Conservation (phyloP, 192 early-diverging fungal species). For the Backusella luteola region DNA sequence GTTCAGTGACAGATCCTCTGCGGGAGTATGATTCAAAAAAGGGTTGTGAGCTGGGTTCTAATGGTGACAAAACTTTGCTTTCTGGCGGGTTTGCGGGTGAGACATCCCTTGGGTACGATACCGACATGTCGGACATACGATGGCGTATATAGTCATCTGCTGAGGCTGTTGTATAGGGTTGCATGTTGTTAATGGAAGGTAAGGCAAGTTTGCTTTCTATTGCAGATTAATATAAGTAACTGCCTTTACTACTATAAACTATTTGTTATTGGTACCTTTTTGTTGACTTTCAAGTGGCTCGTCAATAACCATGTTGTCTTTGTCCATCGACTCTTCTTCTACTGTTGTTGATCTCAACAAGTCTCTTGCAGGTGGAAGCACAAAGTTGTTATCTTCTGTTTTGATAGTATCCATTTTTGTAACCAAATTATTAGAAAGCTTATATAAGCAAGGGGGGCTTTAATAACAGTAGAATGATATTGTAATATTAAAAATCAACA, state of each 20-base stretch:
- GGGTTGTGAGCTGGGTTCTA: slow-evolving; percentile 31
- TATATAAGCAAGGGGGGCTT: not conserved
- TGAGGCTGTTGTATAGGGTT: slow-evolving; percentile 22
- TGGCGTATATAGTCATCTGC: slow-evolving; percentile 36
- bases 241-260: not conserved
- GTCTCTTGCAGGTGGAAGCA: slow-evolving; percentile 18
- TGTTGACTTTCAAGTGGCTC: slow-evolving; percentile 10
- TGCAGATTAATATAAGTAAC: not conserved
- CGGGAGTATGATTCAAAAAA: slow-evolving; percentile 23
- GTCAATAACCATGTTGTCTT: slow-evolving; percentile 8
- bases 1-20: slow-evolving; percentile 31
- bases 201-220: slow-evolving; percentile 23
- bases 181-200: slow-evolving; percentile 25
- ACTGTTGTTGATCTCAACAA: slow-evolving; percentile 1
- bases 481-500: not conserved
- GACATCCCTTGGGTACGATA: slow-evolving; percentile 10
- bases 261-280: not conserved
- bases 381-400: not conserved
- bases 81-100: slow-evolving; percentile 20
- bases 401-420: slow-evolving; percentile 11
- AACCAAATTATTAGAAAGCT: not conserved
- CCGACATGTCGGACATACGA: slow-evolving; percentile 36
- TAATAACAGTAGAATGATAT: not conserved
- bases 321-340: not conserved
- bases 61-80: slow-evolving; percentile 19